These are phyloP conservation scores for Puccinia polysora DNA, from an alignment of 1,284 basidiomycete species.

Conservation along the genomic window DNA sequence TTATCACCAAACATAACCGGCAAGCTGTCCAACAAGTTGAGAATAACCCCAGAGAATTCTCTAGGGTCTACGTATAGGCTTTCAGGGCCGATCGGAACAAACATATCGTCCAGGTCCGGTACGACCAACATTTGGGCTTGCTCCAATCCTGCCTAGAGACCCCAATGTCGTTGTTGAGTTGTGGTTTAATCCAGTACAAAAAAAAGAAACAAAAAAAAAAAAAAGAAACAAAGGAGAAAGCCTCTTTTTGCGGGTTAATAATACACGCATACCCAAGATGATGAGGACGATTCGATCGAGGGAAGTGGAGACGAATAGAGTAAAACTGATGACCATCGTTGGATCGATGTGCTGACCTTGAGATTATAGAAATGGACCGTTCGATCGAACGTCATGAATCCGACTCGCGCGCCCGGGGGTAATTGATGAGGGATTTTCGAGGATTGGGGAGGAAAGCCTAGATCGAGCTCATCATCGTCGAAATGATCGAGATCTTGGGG, in stretches of 20 bases:
- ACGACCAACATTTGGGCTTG: conserved; percentile 75
- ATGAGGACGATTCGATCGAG: conserved; percentile 44
- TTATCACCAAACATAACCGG: conserved; percentile 64
- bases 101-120: conserved; percentile 83
- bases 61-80: conserved; percentile 75
- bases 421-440: conserved; percentile 49
- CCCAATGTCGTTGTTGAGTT: not conserved
- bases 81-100: conserved; percentile 66
- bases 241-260: not conserved
- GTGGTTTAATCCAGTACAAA: not conserved
- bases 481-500: conserved; percentile 48
- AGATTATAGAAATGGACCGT: conserved; percentile 86
- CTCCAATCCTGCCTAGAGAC: conserved; percentile 59
- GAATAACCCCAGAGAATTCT: conserved; percentile 63
- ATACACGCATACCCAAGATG: conserved; percentile 44
- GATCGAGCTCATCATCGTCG: conserved; percentile 51
- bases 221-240: not conserved
- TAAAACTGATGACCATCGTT: not conserved
- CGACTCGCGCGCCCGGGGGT: conserved; percentile 57
- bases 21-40: conserved; percentile 64
- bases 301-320: not conserved
- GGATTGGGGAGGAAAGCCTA: conserved; percentile 51
- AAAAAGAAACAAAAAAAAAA: no score
- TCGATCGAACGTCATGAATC: conserved; percentile 78
- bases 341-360: conserved; percentile 67